Conservation (phyloP, 306 rosid genomes). For the Senna siamea region DNA sequence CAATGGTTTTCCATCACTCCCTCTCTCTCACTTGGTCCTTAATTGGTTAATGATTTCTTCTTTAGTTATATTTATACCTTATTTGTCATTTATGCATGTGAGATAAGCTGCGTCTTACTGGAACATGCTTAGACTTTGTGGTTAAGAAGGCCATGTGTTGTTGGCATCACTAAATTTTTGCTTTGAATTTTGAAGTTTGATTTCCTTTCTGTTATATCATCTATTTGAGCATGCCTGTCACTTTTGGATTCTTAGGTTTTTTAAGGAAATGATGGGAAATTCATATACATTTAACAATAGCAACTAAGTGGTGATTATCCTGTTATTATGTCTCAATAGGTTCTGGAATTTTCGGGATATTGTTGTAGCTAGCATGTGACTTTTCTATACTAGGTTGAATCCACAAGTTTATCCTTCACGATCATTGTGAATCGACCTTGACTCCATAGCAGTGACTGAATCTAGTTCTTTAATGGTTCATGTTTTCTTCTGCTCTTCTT, state of each 20-base stretch:
- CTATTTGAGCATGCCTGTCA: conserved; percentile 22
- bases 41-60: background rate
- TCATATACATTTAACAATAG: conserved; percentile 19
- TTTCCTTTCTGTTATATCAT: conserved; percentile 28
- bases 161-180: conserved; percentile 18
- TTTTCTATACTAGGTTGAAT: conserved; percentile 27
- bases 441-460: background rate
- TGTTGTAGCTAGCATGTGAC: conserved; percentile 13
- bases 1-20: conserved; percentile 6
- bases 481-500: conserved; percentile 19
- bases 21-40: conserved; percentile 4
- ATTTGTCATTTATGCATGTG: conserved; percentile 23
- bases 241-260: conserved; percentile 19
- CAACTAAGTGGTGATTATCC: conserved; percentile 7
- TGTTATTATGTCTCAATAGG: background rate
- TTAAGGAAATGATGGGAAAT: conserved; percentile 9
- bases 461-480: conserved; percentile 22
- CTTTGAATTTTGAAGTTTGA: conserved; percentile 7
- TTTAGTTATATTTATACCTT: conserved; percentile 7
- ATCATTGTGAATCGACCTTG: conserved; percentile 28
- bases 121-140: background rate
- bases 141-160: too few species aligned
- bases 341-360: conserved; percentile 16
- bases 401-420: conserved; percentile 20
- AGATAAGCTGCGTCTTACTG: conserved; percentile 31